Base-by-base conservation (phyloP, 139 green algal genomes). In the Chlorella sorokiniana region DNA sequence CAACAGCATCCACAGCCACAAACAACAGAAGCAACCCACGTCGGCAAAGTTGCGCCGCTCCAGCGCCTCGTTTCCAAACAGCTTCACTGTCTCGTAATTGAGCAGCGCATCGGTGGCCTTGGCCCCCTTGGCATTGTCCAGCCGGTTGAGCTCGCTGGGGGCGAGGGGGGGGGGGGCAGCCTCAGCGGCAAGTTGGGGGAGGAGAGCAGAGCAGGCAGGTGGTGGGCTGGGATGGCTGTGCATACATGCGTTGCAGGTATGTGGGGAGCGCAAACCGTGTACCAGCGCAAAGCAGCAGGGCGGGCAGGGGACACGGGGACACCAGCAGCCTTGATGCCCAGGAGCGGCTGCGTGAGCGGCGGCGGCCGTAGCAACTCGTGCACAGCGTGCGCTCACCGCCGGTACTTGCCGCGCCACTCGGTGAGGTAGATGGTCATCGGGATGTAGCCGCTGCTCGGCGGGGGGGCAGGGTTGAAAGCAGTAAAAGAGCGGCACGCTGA, bases 51-150 rank as follows among this genome's bases (percentile, higher is more conserved):
- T 83, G 20, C 82, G 9, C 0, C 73, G 61, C 87, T 97, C 94
- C 62, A 92, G 82, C 2, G 71, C 63, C 78, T 98, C 93, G 76
- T 96, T 96, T 54, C 62, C 42, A 29, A 81, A 71, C 70, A 48
- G 71, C 75, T 61, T 56, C 23, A 61, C 75, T 3, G 92, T 96
- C 75, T 98, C 94, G 70, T 94, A 98, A 86, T 97, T 97, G 16
- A 98, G 90, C 81, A 98, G 86, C 4, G 94, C 93, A 74, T 98
- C 95, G 0, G 93, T 97, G 48, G 91, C 92, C 18, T 89, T 88
- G 0, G 88, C 93, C 16, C 76, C 75, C 65, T 88, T 89, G n/a
- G 87, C 90, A 80, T 97, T 96, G 88, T 98, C 94, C 59, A 88
- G 71, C 63, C 92, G 90, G 84, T 93, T 95, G 51, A 96, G 79